These are phyloP conservation scores for Onygenales sp. DNA, from an alignment of 2,329 filamentous ascomycete species.

Conservation along the genomic window DNA sequence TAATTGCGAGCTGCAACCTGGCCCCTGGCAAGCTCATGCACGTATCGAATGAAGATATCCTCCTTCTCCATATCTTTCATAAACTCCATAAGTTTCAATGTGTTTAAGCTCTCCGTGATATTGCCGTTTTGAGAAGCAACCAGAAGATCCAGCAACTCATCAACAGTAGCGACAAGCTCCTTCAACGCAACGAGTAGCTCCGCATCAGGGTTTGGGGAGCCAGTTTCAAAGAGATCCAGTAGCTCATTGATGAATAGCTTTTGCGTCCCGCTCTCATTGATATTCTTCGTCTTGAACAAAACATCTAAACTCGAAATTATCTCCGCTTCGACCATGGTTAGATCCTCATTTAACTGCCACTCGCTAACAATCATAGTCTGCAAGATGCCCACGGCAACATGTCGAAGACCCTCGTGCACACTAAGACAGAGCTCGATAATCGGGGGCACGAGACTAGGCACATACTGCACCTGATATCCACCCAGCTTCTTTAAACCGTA, in stretches of 20 bases:
- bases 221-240: conserved; percentile 65
- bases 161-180: conserved; percentile 71
- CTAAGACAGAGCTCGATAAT: conserved; percentile 92
- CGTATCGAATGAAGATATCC: conserved; percentile 92
- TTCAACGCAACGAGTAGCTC: conserved; percentile 63
- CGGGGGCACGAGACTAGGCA: conserved; percentile 79
- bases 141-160: conserved; percentile 83
- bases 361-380: conserved; percentile 98
- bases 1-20: conserved; percentile 69
- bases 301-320: conserved; percentile 90
- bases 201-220: conserved; percentile 46
- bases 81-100: conserved; percentile 88
- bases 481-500: conserved; percentile 80
- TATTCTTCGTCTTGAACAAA: conserved; percentile 78
- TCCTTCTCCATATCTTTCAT: conserved; percentile 94
- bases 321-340: conserved; percentile 85
- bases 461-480: conserved; percentile 96
- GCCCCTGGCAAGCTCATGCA: conserved; percentile 76
- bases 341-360: conserved; percentile 89
- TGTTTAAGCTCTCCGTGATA: conserved; percentile 73
- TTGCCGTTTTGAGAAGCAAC: conserved; percentile 76
- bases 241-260: conserved; percentile 88
- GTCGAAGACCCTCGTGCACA: conserved; percentile 81
- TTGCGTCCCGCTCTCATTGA: conserved; percentile 81
- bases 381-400: conserved; percentile 83